Base-by-base conservation (phyloP, 176 grass and related monocot genomes). In the Elymus sibiricus region DNA sequence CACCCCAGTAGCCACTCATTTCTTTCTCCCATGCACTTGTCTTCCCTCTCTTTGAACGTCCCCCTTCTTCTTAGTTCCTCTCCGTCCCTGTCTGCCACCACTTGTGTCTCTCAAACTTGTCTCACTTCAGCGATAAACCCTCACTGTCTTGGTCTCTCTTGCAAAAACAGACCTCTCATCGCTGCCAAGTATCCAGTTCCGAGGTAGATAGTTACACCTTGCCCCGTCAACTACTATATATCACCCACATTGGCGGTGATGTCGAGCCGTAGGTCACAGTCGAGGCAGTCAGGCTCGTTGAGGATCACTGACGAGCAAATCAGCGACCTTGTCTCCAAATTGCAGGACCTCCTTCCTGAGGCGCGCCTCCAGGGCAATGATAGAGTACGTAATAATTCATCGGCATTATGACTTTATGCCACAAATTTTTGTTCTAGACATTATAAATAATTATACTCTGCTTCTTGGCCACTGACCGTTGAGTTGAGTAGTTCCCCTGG, bases 251-350 rank as follows among this genome's bases (percentile, higher is more conserved):
- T 64, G 76, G 60, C 64, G 3, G 35, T 80, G 51, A 94, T 98
- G 95, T 95, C 95, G 14, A 90, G 63, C 89, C 75, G 93, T 74
- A 95, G 93, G 76, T 87, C 93, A 29, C 81, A 89, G 28, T 90
- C 95, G 3, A 90, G 89, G 80, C 95, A 94, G 76, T 85, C 95
- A 22, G 86, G 92, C 63, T 87, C 93, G 49, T 74, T 89, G 31
- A 93, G 93, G 86, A 98, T 98, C 87, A 92, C 93, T 12, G 93
- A 95, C 13, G 93, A 98, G 71, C 95, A 98, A 86, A 95, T 98
- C 85, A 85, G 82, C 26, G 95, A 98, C 49, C 95, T 95, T 1
- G 86, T 98, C 51, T 95, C 87, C 13, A 98, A 98, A 89, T 46
- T 98, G 74, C 95, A 98, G 84, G 84, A 83, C 21, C 62, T 98